phyloP scores from a whole-genome alignment of 2,329 filamentous ascomycete genomes.

The Sporothrix humicola region DNA sequence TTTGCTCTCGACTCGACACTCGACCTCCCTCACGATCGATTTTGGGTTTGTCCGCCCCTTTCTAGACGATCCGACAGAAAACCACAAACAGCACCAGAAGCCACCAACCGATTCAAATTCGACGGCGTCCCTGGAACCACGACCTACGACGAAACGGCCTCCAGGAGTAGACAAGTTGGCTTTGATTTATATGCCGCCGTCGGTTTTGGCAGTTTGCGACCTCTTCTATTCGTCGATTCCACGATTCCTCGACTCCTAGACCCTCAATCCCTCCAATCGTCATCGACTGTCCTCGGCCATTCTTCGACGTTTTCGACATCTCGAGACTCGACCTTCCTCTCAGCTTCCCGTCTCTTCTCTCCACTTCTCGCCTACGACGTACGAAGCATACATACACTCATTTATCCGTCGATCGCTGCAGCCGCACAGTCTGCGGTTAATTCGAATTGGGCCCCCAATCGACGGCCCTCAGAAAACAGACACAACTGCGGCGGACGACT shows the following conservation, averaged over 20 bases:
- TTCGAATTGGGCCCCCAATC: constrained; percentile 15
- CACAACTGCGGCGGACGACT: too few relatives aligned
- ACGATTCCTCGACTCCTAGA: too few relatives aligned
- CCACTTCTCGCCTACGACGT: neutral
- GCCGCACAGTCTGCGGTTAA: constrained; percentile 27
- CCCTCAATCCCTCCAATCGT: neutral
- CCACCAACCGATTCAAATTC: neutral
- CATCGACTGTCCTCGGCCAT: neutral
- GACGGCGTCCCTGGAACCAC: constrained; percentile 15
- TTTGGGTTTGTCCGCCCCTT: neutral
- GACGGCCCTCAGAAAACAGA: neutral
- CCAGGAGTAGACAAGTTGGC: neutral
- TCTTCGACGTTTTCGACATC: neutral
- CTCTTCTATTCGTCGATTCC: neutral
- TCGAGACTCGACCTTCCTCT: neutral
- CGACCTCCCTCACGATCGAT: neutral
- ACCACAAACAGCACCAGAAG: neutral
- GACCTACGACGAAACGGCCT: neutral
- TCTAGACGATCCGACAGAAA: neutral
- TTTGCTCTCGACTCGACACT: neutral
- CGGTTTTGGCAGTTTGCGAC: neutral
- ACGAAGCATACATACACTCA: too few relatives aligned
- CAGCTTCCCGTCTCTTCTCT: neutral
- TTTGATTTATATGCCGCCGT: constrained; percentile 7
- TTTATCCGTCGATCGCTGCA: constrained; percentile 32